phyloP scores from a whole-genome alignment of 352 stramenopile genomes.

The Phytopythium helicoides region DNA sequence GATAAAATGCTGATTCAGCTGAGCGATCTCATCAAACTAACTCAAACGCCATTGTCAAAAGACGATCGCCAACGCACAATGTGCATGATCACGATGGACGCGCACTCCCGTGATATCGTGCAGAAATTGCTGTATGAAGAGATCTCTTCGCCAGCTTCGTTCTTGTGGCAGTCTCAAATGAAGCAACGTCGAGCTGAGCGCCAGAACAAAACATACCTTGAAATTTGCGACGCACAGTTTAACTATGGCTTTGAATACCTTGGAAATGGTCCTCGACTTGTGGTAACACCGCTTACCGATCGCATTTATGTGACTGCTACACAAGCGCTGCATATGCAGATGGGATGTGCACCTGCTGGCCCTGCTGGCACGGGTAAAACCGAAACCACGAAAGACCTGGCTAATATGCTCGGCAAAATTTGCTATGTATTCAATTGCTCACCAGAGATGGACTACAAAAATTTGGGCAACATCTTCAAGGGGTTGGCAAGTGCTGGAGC shows the following conservation, averaged over 20 bases:
- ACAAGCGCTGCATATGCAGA: constrained; percentile 93
- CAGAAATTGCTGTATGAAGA: constrained; percentile 89
- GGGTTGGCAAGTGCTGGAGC: constrained; percentile 89
- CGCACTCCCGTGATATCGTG: constrained; percentile 90
- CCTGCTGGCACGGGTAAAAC: constrained; percentile 92
- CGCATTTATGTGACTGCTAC: constrained; percentile 95
- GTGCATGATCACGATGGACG: constrained; percentile 95
- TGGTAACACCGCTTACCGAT: constrained; percentile 94
- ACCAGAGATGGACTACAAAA: constrained; percentile 96
- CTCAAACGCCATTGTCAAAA: constrained; percentile 75
- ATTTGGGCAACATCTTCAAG: constrained; percentile 96
- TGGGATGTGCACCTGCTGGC: constrained; percentile 93
- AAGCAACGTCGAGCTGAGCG: constrained; percentile 70
- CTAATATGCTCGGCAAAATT: constrained; percentile 90
- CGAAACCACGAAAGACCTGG: constrained; percentile 94
- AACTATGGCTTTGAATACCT: constrained; percentile 96
- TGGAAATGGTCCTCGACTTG: constrained; percentile 90
- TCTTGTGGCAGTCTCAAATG: constrained; percentile 94
- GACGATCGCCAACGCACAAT: constrained; percentile 91
- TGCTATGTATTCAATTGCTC: constrained; percentile 96
- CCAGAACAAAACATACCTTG: constrained; percentile 55
- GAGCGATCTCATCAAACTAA: constrained; percentile 91
- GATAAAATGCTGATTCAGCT: constrained; percentile 89
- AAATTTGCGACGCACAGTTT: constrained; percentile 92
- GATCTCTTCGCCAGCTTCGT: constrained; percentile 67